Base-by-base conservation (phyloP, 2,329 filamentous ascomycete genomes). In the Lecanicillium sp. region DNA sequence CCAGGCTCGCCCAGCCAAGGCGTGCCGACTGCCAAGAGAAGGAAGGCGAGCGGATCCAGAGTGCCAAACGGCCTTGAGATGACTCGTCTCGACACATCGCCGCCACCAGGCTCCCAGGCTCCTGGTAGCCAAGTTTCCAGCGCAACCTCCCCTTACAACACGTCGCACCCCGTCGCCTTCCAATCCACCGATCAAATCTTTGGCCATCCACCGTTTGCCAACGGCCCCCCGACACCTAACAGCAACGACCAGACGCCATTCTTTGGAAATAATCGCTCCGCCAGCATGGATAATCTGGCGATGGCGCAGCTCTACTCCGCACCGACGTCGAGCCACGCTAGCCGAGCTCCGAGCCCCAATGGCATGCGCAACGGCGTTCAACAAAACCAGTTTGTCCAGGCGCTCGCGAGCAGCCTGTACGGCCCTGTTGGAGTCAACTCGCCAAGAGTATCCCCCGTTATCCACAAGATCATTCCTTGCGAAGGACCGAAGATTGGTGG, bases 401-500 rank as follows among this genome's bases (percentile, higher is more conserved):
- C 61, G 19, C 56, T 75, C 17, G 59, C 65, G 6, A 71, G 62
- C 46, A 62, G 64, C 36, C 52, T 79, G 3, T 79, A 72, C 57
- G 58, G 60, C 15, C 66, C 74, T 19, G 55, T 77, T 19, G 61
- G 58, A 7, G 61, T 72, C 40, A 66, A 66, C 35, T 66, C 69
- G 31, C 64, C 71, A n/a, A 64, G 71, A 20, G 40, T 49, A 1
- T 56, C 61, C 10, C 67, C 74, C 3, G 76, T 81, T 14, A 90
- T 94, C 17, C 81, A 87, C 56, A 90, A 89, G 57, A 72, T 95
- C 44, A 86, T 92, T 27, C 88, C 89, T 1, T 74, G 74, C 20
- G 85, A 94, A 58, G 88, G 88, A 0, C 85, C 88, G 6, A 85
- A 81, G 42, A 78, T 77, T 27, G 88, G 88, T 43, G 88, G 88